These are phyloP conservation scores for Rutstroemia sp. DNA, from an alignment of 2,329 filamentous ascomycete genomes.

Conservation along the genomic window DNA sequence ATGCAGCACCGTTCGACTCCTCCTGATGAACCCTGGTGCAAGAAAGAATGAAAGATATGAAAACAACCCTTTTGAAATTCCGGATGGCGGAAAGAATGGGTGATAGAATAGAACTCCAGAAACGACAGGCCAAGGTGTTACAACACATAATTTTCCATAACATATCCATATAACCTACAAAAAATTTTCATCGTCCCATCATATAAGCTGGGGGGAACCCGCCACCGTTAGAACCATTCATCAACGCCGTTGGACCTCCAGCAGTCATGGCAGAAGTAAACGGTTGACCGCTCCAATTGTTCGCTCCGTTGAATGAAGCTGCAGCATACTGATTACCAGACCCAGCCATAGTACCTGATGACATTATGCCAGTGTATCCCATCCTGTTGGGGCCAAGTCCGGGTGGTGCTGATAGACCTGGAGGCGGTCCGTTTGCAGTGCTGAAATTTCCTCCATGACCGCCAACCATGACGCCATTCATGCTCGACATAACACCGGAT, in stretches of 20 bases:
- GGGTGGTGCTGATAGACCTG: slow-evolving; percentile 70
- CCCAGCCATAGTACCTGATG: slow-evolving; percentile 17
- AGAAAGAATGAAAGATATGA: slow-evolving; percentile 14
- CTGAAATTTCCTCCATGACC: slow-evolving; percentile 25
- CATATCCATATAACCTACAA: not conserved
- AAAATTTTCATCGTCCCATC: slow-evolving; percentile 29
- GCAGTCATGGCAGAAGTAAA: slow-evolving; percentile 26
- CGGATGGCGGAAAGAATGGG: not conserved
- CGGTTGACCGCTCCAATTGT: slow-evolving; percentile 24
- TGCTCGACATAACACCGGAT: slow-evolving; percentile 41
- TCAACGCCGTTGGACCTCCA: slow-evolving; percentile 23
- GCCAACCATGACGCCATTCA: slow-evolving; percentile 49
- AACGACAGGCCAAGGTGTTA: slow-evolving; percentile 6
- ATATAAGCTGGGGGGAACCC: slow-evolving; percentile 30
- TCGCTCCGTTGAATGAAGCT: slow-evolving; percentile 20
- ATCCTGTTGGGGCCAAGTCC: slow-evolving; percentile 45
- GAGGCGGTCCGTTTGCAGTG: slow-evolving; percentile 60
- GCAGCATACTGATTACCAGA: slow-evolving; percentile 20
- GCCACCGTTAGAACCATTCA: slow-evolving; percentile 23
- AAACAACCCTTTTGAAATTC: slow-evolving; percentile 7
- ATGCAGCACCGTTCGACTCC: slow-evolving; percentile 25
- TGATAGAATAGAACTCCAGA: slow-evolving; percentile 14
- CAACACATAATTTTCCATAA: not conserved
- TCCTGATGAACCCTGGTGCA: slow-evolving; percentile 21
- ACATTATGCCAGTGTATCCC: slow-evolving; percentile 21